Evolutionary conservation across 2,329 filamentous ascomycete genomes (phyloP), one percentile per base, ranked within the genome.

Genomic region (Hypomyces rosellus): DNA sequence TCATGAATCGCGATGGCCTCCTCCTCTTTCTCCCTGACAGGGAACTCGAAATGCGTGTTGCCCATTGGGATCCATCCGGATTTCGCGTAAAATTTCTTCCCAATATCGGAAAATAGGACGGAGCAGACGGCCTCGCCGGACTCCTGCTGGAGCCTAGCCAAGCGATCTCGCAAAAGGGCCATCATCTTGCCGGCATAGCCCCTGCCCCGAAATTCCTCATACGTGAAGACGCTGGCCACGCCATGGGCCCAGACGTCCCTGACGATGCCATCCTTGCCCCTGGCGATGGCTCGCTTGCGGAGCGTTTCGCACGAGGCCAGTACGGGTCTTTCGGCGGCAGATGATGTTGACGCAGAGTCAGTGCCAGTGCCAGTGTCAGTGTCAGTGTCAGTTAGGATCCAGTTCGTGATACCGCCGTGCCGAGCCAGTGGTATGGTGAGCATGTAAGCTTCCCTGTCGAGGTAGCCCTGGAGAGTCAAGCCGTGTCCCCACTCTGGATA

Each of bases 41-140:
- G 69, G 50, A 95, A 78, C 33, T 78, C 74, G 40, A 95, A 74
- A 64, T 96, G 90, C 1, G 78, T 74, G 52, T 88, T 92, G 16
- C 79, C 74, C 59, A 86, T 91, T 0, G 83, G 76, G 45, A 81
- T 76, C 91, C 91, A 96, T 42, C 89, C 89, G 55, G 82, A 76
- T 33, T 74, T 75, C 3, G 85, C 80, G 69, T 96, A 96, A 68
- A 90, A 96, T 37, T 73, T 72, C 73, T 89, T 86, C 16, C 91
- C 89, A 56, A 95, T 90, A 61, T 95, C 89, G 8, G 89, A 95
- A 68, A 84, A 96, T 8, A 96, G 74, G 7, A 95, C 79, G 1
- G 88, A 91, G 66, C 92, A 93, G 13, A 67, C 55, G 65, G 75
- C 63, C 46, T 71, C 68, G 22, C 61, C 58, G n/a, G 60, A 44